Percentiles rank a stretch among this genome's conserved stretches.
phyloP scores from a whole-genome alignment of 306 rosid species.

The Gleditsia sinensis region DNA sequence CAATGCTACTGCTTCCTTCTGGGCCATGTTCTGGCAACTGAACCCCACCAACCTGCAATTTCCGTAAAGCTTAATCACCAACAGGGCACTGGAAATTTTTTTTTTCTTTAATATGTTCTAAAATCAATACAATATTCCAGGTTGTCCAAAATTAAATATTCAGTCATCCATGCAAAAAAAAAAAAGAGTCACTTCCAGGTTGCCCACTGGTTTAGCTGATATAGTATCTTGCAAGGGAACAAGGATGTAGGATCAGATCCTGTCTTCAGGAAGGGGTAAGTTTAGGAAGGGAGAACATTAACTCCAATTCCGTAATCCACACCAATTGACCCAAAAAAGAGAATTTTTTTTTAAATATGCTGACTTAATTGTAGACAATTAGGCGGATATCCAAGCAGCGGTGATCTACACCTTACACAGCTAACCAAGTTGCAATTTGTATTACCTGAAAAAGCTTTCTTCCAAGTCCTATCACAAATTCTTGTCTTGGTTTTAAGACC shows the following conservation, averaged over 20 bases:
- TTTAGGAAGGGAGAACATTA: too few species aligned
- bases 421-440: slow-evolving; percentile 19
- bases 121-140: not conserved
- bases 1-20: slow-evolving; percentile 48
- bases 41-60: slow-evolving; percentile 50
- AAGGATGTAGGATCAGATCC: too few species aligned
- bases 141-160: slow-evolving; percentile 13
- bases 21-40: slow-evolving; percentile 39
- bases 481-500: slow-evolving; percentile 46
- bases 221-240: too few species aligned
- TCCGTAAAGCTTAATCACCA: slow-evolving; percentile 10
- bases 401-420: not conserved
- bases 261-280: too few species aligned
- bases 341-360: too few species aligned
- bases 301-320: too few species aligned
- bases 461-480: slow-evolving; percentile 68
- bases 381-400: not conserved
- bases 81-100: slow-evolving; percentile 15
- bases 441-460: slow-evolving; percentile 81
- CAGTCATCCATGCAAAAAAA: too few species aligned
- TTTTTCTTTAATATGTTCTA: slow-evolving; percentile 12
- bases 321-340: too few species aligned
- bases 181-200: too few species aligned
- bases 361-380: slow-evolving; percentile 13
- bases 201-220: too few species aligned